A percentile compares a stretch with the other conserved stretches of the same genome.
Evolutionary conservation across 1,139 yeast species (phyloP).

Genomic region (Kodamaea arcana): DNA sequence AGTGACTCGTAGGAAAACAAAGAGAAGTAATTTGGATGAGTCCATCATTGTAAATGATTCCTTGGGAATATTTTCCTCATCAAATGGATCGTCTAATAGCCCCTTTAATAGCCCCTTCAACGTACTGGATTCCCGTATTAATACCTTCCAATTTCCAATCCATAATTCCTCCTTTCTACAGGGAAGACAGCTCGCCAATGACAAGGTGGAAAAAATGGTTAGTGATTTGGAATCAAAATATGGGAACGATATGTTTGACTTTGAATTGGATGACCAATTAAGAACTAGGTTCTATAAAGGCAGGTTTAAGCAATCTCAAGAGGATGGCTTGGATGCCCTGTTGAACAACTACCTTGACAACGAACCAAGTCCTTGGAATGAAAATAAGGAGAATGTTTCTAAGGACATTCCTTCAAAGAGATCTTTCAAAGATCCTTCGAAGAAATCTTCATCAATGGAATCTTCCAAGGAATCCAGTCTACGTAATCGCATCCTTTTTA

Average conservation of each 20-base stretch:
- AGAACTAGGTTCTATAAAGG: slow-evolving; percentile 44
- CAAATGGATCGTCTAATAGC: too few species aligned
- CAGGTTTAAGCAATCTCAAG: slow-evolving; percentile 23
- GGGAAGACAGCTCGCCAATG: slow-evolving; percentile 26
- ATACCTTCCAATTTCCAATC: too few species aligned
- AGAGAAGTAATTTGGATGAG: background rate
- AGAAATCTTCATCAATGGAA: slow-evolving; percentile 15
- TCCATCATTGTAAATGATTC: too few species aligned
- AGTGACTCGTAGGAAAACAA: slow-evolving; percentile 26
- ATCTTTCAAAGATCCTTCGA: slow-evolving; percentile 28
- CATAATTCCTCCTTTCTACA: slow-evolving; percentile 15
- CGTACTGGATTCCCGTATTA: too few species aligned
- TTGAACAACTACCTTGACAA: slow-evolving; percentile 24
- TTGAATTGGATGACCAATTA: slow-evolving; percentile 39
- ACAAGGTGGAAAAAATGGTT: slow-evolving; percentile 37
- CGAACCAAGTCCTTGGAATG: slow-evolving; percentile 7
- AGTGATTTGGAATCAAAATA: slow-evolving; percentile 17
- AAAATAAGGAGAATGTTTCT: slow-evolving; percentile 34
- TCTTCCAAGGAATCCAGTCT: slow-evolving; percentile 20
- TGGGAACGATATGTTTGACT: slow-evolving; percentile 10
- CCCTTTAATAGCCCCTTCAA: too few species aligned
- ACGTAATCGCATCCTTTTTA: slow-evolving; percentile 17
- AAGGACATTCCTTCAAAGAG: too few species aligned
- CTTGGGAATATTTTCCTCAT: too few species aligned
- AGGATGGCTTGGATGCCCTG: slow-evolving; percentile 28